Evolutionary conservation across 179 eudicot genomes (phyloP).

Genomic region (Beta lomatogona): DNA sequence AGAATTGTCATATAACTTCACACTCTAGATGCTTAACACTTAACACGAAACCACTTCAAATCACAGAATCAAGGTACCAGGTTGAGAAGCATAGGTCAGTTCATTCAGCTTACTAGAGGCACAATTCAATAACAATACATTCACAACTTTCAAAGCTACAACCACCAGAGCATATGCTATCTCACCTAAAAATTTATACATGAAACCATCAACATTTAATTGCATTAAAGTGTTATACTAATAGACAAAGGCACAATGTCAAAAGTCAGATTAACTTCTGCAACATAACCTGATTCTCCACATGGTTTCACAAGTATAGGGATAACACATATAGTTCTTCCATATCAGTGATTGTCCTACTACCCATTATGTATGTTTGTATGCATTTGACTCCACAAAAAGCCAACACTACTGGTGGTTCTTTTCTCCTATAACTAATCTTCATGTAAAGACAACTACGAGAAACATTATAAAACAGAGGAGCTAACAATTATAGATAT

Average conservation of each 20-base stretch:
- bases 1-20: conserved; percentile 17
- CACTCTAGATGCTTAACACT: conserved; percentile 7
- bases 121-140: not conserved
- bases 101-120: not conserved
- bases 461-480: not conserved
- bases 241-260: not conserved
- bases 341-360: not conserved
- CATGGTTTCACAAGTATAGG: not conserved
- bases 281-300: not conserved
- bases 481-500: not conserved
- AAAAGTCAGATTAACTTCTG: not conserved
- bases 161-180: not conserved
- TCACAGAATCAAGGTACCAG: not conserved
- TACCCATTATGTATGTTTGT: not conserved
- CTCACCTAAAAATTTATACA: not conserved
- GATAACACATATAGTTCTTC: not conserved
- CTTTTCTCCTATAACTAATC: not conserved
- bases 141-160: not conserved
- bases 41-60: not conserved
- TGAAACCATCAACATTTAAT: not conserved
- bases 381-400: not conserved
- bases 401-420: not conserved
- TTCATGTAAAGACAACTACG: not conserved
- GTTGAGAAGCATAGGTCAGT: no score
- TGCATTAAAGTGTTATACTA: not conserved